A percentile compares a stretch with the other conserved stretches of the same genome.
phyloP scores from a whole-genome alignment of 129 eudicot genomes.

The Heracleum sosnowskyi region DNA sequence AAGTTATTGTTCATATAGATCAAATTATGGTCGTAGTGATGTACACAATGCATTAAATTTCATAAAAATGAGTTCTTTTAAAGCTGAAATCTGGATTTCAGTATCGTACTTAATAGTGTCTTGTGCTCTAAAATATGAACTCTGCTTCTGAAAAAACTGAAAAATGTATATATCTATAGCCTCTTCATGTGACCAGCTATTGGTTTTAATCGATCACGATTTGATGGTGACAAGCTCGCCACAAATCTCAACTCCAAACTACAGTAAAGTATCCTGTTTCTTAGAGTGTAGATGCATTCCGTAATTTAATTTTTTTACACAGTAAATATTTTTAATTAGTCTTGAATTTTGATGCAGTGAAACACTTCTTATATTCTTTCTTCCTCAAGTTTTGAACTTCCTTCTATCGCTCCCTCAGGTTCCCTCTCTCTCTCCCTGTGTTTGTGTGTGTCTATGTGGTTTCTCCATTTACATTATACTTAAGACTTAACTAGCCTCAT shows the following conservation, averaged over 20 bases:
- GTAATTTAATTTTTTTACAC: not conserved
- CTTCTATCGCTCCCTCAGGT: slow-evolving; percentile 95
- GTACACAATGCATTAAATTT: not conserved
- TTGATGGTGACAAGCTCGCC: not conserved
- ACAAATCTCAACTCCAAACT: not conserved
- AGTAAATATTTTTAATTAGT: not conserved
- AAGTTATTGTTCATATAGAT: not conserved
- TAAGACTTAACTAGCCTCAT: not conserved
- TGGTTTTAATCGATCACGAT: too few species aligned
- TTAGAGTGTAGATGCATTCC: not conserved
- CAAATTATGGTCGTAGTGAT: not conserved
- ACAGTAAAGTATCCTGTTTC: too few species aligned
- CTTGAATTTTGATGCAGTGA: slow-evolving; percentile 49
- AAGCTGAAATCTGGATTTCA: not conserved
- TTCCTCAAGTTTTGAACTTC: slow-evolving; percentile 88
- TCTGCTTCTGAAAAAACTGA: not conserved
- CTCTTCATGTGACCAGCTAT: not conserved
- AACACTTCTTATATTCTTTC: slow-evolving; percentile 82
- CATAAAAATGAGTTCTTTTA: not conserved
- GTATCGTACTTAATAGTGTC: not conserved
- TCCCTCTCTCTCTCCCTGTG: not conserved
- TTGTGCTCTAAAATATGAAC: not conserved
- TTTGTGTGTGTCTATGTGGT: too few species aligned
- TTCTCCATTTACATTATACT: not conserved
- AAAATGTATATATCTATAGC: too few species aligned